These are phyloP conservation scores for Bretschneidera sinensis DNA, from an alignment of 345 rosid genomes.

Conservation along the genomic window DNA sequence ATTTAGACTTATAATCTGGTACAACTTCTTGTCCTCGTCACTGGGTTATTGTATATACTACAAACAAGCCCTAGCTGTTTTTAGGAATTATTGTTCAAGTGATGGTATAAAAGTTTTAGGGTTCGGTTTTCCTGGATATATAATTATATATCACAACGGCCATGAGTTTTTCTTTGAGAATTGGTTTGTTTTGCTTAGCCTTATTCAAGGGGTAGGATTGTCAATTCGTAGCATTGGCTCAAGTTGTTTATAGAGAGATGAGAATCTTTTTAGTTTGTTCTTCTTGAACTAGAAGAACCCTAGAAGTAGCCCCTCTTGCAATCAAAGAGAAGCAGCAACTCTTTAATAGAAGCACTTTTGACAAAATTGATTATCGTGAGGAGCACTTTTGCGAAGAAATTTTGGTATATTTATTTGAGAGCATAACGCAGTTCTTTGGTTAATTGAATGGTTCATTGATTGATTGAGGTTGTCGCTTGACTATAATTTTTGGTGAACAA, in stretches of 20 bases:
- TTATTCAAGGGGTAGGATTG: slow-evolving; percentile 11
- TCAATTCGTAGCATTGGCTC: no score
- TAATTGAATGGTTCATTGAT: neutral
- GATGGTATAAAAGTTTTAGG: slow-evolving; percentile 3
- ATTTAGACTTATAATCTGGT: neutral
- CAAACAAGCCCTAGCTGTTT: slow-evolving; percentile 9
- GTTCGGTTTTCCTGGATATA: slow-evolving; percentile 8
- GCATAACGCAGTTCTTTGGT: neutral
- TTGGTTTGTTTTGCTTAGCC: slow-evolving; percentile 2
- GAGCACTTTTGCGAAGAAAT: slow-evolving; percentile 1
- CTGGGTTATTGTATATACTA: slow-evolving; percentile 3
- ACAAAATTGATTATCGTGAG: no score
- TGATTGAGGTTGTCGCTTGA: no score
- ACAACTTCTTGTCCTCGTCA: slow-evolving; percentile 2
- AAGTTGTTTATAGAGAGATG: no score
- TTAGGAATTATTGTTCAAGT: neutral
- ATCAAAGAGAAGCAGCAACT: neutral
- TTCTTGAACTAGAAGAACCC: slow-evolving; percentile 6
- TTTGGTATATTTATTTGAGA: no score
- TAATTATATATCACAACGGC: slow-evolving; percentile 12
- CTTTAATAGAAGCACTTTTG: slow-evolving; percentile 7
- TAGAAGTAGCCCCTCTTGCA: slow-evolving; percentile 1
- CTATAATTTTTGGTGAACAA: neutral
- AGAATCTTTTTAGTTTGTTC: neutral
- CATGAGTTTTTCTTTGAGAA: neutral